Conservation (phyloP, 2,329 filamentous ascomycete genomes). For the Curvularia verruculosa region DNA sequence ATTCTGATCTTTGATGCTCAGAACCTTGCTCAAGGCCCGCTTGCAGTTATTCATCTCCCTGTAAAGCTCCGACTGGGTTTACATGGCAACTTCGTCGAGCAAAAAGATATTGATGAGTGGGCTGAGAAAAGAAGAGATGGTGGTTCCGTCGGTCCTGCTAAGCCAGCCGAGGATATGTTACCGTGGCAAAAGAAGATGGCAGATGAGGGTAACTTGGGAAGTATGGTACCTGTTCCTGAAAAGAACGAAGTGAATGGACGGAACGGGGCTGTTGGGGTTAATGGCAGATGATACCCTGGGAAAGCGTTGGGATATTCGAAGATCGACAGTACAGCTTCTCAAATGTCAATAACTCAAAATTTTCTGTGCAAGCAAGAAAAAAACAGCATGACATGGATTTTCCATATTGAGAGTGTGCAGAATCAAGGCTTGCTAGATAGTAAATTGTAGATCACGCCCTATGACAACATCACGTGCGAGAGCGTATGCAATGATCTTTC, state of each 20-base stretch:
- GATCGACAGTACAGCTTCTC: not conserved
- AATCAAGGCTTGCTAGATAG: not conserved
- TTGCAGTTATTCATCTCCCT: constrained; percentile 52
- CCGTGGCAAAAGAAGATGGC: constrained; percentile 40
- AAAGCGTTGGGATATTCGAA: not conserved
- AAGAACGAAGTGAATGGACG: not conserved
- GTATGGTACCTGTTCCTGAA: constrained; percentile 5
- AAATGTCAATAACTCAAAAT: not conserved
- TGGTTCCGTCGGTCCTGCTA: constrained; percentile 33
- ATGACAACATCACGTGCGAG: not conserved
- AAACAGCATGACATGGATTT: not conserved
- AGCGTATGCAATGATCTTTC: not conserved
- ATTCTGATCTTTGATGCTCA: constrained; percentile 53
- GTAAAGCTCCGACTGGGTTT: constrained; percentile 42
- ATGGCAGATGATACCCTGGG: not conserved
- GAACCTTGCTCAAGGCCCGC: constrained; percentile 46
- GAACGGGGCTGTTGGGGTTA: not conserved
- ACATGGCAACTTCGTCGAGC: constrained; percentile 44
- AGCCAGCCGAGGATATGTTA: constrained; percentile 30
- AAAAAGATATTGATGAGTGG: constrained; percentile 41
- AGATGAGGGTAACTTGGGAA: constrained; percentile 21
- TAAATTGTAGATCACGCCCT: not conserved
- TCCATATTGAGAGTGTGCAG: not conserved
- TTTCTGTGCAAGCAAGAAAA: no score
- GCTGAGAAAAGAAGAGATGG: constrained; percentile 36